Evolutionary conservation across 257 asterid species (phyloP).

Genomic region (Penstemon barbatus): DNA sequence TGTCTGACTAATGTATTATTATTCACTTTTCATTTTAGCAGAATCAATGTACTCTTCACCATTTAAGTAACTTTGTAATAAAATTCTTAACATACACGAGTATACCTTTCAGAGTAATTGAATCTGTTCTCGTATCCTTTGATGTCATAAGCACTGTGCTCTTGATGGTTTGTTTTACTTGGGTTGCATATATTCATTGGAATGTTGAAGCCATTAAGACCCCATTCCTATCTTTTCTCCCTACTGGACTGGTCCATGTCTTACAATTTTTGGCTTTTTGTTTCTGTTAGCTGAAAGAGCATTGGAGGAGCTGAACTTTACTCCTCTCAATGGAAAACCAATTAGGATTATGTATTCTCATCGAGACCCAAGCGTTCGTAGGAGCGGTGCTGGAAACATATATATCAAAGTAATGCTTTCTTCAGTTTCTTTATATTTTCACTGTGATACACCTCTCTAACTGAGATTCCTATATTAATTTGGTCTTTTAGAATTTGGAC

Average conservation of each 20-base stretch:
- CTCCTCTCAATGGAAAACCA: conserved; percentile 83
- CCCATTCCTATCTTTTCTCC: neutral
- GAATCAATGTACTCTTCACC: neutral
- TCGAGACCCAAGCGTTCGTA: conserved; percentile 79
- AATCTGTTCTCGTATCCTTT: neutral
- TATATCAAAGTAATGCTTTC: conserved; percentile 67
- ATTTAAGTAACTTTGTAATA: neutral
- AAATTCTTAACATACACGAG: neutral
- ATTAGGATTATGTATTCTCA: conserved; percentile 83
- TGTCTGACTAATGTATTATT: neutral
- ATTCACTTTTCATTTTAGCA: neutral
- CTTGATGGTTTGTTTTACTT: neutral
- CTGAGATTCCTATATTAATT: too few species aligned
- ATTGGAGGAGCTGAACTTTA: conserved; percentile 67
- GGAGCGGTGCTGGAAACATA: conserved; percentile 78
- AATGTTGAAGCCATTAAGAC: neutral
- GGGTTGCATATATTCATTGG: neutral
- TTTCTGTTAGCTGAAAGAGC: conserved; percentile 74
- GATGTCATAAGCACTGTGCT: neutral
- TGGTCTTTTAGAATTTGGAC: conserved; percentile 37
- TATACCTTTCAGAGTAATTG: neutral
- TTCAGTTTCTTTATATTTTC: neutral
- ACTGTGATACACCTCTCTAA: too few species aligned
- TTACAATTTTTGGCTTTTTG: conserved; percentile 7
- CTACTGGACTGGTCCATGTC: neutral